phyloP scores from a whole-genome alignment of 306 rosid genomes.

The Quercus aquifolioides region DNA sequence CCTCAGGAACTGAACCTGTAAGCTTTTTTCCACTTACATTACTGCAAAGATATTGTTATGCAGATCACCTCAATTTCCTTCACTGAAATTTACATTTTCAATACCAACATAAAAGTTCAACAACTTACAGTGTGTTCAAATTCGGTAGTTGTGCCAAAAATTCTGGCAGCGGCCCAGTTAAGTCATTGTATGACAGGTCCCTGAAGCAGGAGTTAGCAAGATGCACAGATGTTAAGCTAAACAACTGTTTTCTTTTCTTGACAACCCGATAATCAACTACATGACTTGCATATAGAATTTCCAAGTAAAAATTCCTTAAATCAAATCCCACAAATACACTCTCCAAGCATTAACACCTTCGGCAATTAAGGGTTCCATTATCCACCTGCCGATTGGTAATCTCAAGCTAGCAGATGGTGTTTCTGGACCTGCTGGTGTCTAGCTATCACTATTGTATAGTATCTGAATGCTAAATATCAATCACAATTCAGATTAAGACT shows the following conservation, averaged over 20 bases:
- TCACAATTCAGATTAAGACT: no score
- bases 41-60: background rate
- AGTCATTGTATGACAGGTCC: slow-evolving; percentile 45
- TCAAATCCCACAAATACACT: no score
- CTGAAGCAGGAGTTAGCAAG: background rate
- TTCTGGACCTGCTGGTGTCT: no score
- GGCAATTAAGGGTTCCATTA: no score
- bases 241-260: background rate
- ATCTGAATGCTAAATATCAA: no score
- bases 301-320: no score
- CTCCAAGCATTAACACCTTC: no score
- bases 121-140: slow-evolving; percentile 34
- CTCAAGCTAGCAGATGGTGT: no score
- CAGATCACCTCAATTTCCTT: background rate
- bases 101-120: background rate
- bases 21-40: slow-evolving; percentile 19
- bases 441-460: no score
- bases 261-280: background rate
- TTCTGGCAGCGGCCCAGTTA: slow-evolving; percentile 36
- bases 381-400: no score
- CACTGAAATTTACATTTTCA: background rate
- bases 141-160: slow-evolving; percentile 22
- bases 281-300: no score
- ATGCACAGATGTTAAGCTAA: background rate
- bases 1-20: slow-evolving; percentile 22